Conservation (phyloP, 257 asterid genomes). For the Cinchona pubescens region DNA sequence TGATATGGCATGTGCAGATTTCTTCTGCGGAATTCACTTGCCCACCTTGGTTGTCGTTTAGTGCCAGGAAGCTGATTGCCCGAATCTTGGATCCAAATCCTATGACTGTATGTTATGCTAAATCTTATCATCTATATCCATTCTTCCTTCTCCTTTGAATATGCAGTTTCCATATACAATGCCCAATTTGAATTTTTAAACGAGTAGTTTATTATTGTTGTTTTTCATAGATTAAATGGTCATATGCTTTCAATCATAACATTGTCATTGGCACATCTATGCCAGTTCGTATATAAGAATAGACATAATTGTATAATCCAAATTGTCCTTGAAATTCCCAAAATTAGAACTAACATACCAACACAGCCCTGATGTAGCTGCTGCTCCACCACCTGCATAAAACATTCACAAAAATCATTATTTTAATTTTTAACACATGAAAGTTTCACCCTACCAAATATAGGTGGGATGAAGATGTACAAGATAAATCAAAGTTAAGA, state of each 20-base stretch:
- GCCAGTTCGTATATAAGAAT: background rate
- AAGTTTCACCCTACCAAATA: too few relatives aligned
- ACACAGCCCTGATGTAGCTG: too few relatives aligned
- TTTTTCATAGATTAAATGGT: background rate
- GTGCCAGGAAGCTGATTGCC: conserved; percentile 73
- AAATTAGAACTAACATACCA: too few relatives aligned
- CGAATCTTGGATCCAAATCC: conserved; percentile 86
- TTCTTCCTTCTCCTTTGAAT: background rate
- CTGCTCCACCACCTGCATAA: too few relatives aligned
- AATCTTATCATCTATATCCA: background rate
- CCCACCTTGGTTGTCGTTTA: conserved; percentile 97
- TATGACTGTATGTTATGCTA: conserved; percentile 48
- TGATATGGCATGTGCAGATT: conserved; percentile 43
- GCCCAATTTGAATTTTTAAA: background rate
- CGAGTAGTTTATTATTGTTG: background rate
- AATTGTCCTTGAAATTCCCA: background rate
- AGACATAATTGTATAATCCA: background rate
- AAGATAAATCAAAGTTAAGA: too few relatives aligned
- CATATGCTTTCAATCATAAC: background rate
- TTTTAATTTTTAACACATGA: too few relatives aligned
- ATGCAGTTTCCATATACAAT: background rate
- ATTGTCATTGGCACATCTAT: background rate
- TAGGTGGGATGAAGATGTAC: too few relatives aligned
- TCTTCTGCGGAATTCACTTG: conserved; percentile 79
- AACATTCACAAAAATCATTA: too few relatives aligned